Percentiles rank a stretch among this genome's conserved stretches.
Conservation (phyloP, 805 yeast genomes). For the Torulaspora franciscae region DNA sequence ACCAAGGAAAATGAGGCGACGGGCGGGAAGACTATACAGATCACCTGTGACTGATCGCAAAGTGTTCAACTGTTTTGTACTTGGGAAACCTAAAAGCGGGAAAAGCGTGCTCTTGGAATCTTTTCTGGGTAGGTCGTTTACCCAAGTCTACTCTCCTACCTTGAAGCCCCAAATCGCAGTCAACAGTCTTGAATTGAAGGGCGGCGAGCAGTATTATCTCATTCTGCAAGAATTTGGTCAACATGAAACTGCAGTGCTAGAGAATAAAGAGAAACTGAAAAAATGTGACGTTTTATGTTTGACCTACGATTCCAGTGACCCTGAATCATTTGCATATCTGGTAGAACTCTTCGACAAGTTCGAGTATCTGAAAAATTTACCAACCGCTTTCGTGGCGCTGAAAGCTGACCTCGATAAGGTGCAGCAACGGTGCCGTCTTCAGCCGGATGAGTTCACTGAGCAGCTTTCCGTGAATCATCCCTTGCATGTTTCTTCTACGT, state of each 20-base stretch:
- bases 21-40: conserved; percentile 63
- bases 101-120: conserved; percentile 80
- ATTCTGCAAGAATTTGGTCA: conserved; percentile 89
- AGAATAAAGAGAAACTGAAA: conserved; percentile 60
- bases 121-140: conserved; percentile 68
- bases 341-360: conserved; percentile 62
- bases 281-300: conserved; percentile 90
- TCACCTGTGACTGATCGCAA: conserved; percentile 74
- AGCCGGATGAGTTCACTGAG: conserved; percentile 83
- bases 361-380: conserved; percentile 58
- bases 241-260: conserved; percentile 74
- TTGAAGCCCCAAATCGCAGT: conserved; percentile 77
- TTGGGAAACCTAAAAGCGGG: conserved; percentile 85
- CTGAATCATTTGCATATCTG: conserved; percentile 83
- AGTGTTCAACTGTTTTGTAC: conserved; percentile 81
- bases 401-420: conserved; percentile 96
- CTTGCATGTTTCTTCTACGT: conserved; percentile 79
- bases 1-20: conserved; percentile 63
- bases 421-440: conserved; percentile 79
- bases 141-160: conserved; percentile 74
- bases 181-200: conserved; percentile 86
- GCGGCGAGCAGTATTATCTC: conserved; percentile 92
- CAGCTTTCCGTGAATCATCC: conserved; percentile 69
- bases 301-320: conserved; percentile 91
- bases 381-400: conserved; percentile 82